Evolutionary conservation across 2,329 filamentous ascomycete genomes (phyloP), one percentile per base, ranked within the genome.

Genomic region (Westerdykella aurantiaca): DNA sequence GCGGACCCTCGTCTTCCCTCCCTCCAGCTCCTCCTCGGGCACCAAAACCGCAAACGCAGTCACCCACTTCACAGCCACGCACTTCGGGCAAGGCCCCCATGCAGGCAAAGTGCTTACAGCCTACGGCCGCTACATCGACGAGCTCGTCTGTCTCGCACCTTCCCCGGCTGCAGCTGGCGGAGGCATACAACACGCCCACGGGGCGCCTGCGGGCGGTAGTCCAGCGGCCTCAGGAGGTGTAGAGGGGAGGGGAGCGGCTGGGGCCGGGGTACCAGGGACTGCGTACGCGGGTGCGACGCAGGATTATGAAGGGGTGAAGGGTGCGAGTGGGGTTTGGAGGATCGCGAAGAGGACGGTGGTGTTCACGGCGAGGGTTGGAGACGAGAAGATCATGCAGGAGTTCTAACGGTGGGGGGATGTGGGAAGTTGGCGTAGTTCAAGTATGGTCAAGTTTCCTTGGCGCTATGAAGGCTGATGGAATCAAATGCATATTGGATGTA

Each of bases 21-120:
- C 18, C 18, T 21, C 18, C 18, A 21, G 18, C 18, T 14, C 42
- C 22, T 38, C 51, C 1, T 50, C 55, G 10, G 52, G 55, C 37
- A 57, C 56, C 37, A 61, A 58, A 39, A 55, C 53, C 5, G 70
- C 69, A 6, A 51, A 53, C 11, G 60, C 64, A 1, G 59, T 57
- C 1, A 72, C 70, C 0, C 69, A 72, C 42, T 73, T 72, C 44
- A 64, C 66, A 2, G 69, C 64, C 7, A 57, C 63, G 3, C 70
- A 72, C 50, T 69, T 72, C 33, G 70, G 70, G 1, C 60, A 68
- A 48, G 70, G 69, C 0, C 66, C 64, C 21, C 71, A 71, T 52
- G 56, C 62, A 34, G 69, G 69, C 2, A 60, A 69, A 47, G 56
- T 66, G 33, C 57, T 71, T 2, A 68, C 65, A 21, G 69, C 70